Evolutionary conservation across 1,284 basidiomycete genomes (phyloP), one percentile per base, ranked within the genome.

Genomic region (Tilletia horrida): DNA sequence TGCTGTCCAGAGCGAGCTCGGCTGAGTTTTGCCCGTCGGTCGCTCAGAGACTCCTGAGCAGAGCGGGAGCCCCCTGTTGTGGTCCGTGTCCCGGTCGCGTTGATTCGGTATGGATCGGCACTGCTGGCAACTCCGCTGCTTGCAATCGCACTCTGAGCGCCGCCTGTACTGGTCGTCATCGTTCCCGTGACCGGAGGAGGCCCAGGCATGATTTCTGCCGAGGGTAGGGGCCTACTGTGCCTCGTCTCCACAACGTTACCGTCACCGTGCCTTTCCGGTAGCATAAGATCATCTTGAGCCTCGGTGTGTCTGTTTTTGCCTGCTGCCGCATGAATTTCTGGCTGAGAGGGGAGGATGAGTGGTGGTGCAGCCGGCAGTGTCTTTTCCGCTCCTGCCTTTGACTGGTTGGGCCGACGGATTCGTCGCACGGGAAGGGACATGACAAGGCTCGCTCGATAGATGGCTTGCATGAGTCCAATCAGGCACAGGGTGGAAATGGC

Each of bases 101-200:
- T 29, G 18, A 59, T 25, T 4, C n/a, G 55, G 18, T 59, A 59
- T 14, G 55, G 55, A 21, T 59, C 55, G 4, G 55, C 29, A 40
- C 55, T 59, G 29, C 55, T 59, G 3, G 55, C 21, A 23, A 52
- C 21, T 11, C 23, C 50, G 23, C 50, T 52, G 13, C 21, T 27
- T 7, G 21, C 50, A 27, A 52, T 27, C 8, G 50, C 50, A 27
- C 50, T 59, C 29, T 31, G 18, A 9, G 55, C 31, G 18, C 55
- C 55, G n/a, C 55, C 55, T 3, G 55, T 59, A 9, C 27, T 40
- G 25, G 55, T 59, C 14, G 55, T 59, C 27, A 59, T 29, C 27
- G 55, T 59, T 14, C 55, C 55, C n/a, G 35, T 59, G 7, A 59
- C 18, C 14, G 3, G 8, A 14, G 27, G 27, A 29, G 8, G 14